Conservation (phyloP, 208 protist species). For the Acanthamoeba royreba region DNA sequence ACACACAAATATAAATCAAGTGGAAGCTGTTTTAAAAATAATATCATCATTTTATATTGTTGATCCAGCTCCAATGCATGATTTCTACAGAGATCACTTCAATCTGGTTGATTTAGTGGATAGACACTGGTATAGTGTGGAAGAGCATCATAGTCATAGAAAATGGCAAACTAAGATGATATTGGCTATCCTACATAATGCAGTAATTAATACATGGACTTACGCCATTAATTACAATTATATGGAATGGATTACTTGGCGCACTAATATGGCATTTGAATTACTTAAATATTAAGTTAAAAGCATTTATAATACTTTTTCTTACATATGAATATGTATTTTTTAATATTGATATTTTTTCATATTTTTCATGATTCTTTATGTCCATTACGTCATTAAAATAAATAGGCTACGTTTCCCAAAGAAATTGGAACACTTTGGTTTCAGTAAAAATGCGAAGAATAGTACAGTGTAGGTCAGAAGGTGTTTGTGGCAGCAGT, state of each 20-base stretch:
- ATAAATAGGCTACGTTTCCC: too few species aligned
- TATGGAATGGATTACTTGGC: not conserved
- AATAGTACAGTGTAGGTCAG: too few species aligned
- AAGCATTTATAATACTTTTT: not conserved
- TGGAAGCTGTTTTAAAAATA: not conserved
- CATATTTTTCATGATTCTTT: not conserved
- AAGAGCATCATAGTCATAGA: not conserved
- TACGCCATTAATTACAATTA: not conserved
- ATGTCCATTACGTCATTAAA: too few species aligned
- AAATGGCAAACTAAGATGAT: not conserved
- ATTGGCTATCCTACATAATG: not conserved
- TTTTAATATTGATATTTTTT: not conserved
- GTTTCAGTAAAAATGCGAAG: too few species aligned
- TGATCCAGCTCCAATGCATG: not conserved
- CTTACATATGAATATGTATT: not conserved
- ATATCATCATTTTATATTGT: too few species aligned
- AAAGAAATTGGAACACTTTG: too few species aligned
- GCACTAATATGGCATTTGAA: not conserved
- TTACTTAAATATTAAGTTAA: not conserved
- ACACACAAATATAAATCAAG: not conserved
- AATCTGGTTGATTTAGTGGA: not conserved
- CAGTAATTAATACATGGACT: not conserved
- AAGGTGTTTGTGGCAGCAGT: not conserved
- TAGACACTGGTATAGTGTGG: not conserved
- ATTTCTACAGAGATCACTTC: not conserved